Evolutionary conservation across 352 stramenopile genomes (phyloP).

Genomic region (Pythium sp.): DNA sequence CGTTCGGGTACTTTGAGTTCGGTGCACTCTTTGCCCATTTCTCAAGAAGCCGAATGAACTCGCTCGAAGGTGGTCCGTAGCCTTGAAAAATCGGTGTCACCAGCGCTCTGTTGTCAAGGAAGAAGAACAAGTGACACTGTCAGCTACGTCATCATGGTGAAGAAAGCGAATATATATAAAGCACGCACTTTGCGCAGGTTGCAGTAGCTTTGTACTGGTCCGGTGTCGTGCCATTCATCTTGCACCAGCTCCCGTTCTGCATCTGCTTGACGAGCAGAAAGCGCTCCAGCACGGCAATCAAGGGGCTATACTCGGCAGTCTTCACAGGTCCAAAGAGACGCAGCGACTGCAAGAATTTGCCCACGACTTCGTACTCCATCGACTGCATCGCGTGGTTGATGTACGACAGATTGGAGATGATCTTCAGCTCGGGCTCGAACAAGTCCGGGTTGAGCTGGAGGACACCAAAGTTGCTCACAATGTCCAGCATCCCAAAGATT

Average conservation of each 20-base stretch:
- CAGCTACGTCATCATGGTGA: not conserved
- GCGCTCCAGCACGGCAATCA: slow-evolving; percentile 60
- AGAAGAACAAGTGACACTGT: not conserved
- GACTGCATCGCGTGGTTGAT: slow-evolving; percentile 72
- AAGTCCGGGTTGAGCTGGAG: slow-evolving; percentile 62
- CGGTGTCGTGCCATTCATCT: slow-evolving; percentile 38
- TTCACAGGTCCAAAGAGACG: slow-evolving; percentile 57
- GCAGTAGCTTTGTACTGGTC: slow-evolving; percentile 84
- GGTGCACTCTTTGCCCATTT: slow-evolving; percentile 54
- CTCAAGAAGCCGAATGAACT: slow-evolving; percentile 62
- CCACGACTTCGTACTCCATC: slow-evolving; percentile 72
- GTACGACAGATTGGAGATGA: slow-evolving; percentile 72
- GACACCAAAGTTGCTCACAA: slow-evolving; percentile 77
- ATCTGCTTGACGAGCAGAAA: slow-evolving; percentile 69
- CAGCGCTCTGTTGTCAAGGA: slow-evolving; percentile 38
- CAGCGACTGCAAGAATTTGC: slow-evolving; percentile 77
- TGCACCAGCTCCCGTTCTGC: slow-evolving; percentile 74
- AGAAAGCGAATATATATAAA: not conserved
- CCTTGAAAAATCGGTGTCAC: slow-evolving; percentile 51
- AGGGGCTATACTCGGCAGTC: slow-evolving; percentile 30
- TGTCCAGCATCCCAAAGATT: slow-evolving; percentile 76
- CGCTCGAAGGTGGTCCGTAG: slow-evolving; percentile 47
- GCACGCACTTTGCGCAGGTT: slow-evolving; percentile 73
- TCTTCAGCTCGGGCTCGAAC: slow-evolving; percentile 67
- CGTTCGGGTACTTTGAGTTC: slow-evolving; percentile 22